Evolutionary conservation across 106 monocot species (phyloP).

Genomic region (Agapanthus africanus): DNA sequence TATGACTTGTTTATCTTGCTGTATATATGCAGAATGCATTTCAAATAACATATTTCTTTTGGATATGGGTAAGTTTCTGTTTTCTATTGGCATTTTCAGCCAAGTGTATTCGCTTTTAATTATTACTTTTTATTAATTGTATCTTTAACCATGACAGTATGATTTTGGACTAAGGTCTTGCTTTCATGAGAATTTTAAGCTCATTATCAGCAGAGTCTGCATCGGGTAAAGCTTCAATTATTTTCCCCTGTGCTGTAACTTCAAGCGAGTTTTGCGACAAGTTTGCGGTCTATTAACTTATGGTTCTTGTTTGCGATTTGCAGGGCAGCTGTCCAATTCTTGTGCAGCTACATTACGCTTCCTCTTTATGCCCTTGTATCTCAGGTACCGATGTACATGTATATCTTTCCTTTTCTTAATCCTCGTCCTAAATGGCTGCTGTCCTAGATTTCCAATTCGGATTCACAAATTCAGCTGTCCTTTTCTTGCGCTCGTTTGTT

Average conservation of each 20-base stretch:
- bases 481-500: not conserved
- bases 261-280: not conserved
- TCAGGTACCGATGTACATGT: too few relatives aligned
- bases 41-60: conserved; percentile 69
- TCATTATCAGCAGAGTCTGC: conserved; percentile 35
- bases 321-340: conserved; percentile 46
- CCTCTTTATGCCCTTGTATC: conserved; percentile 68
- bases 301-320: not conserved
- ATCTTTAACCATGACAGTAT: conserved; percentile 29
- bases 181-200: conserved; percentile 40
- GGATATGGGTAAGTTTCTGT: conserved; percentile 64
- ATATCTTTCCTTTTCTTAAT: not conserved
- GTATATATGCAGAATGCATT: conserved; percentile 70
- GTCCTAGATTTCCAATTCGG: not conserved
- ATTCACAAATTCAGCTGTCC: not conserved
- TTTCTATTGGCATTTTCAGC: not conserved
- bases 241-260: not conserved
- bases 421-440: not conserved
- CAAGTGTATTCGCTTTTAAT: not conserved
- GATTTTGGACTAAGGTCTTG: conserved; percentile 68
- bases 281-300: not conserved
- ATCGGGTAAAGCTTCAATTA: conserved; percentile 39
- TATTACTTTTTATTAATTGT: not conserved
- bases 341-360: conserved; percentile 80
- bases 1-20: too few relatives aligned